Evolutionary conservation across 2,329 filamentous ascomycete species (phyloP).

Genomic region (Neofusicoccum laricinum): DNA sequence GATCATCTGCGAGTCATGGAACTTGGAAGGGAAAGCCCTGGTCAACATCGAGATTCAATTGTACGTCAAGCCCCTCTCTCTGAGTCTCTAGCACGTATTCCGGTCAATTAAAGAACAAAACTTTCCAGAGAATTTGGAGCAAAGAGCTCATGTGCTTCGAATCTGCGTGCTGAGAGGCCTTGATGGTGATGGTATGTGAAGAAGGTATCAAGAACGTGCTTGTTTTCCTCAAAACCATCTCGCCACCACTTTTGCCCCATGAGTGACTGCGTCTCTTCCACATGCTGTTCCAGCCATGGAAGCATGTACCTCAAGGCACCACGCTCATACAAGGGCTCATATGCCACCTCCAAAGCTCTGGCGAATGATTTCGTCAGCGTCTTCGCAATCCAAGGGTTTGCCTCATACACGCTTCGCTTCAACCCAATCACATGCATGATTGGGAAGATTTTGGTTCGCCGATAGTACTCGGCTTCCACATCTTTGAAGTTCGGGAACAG

Average conservation of each 20-base stretch:
- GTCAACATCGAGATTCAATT: too few species aligned
- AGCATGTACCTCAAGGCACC: constrained; percentile 22
- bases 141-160: background rate
- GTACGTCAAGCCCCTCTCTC: too few species aligned
- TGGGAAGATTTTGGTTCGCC: background rate
- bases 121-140: background rate
- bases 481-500: background rate
- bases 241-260: constrained; percentile 20
- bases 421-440: constrained; percentile 5
- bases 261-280: constrained; percentile 17
- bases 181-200: constrained; percentile 20
- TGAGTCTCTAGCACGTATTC: too few species aligned
- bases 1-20: too few species aligned
- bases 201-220: constrained; percentile 21
- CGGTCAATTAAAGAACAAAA: background rate
- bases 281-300: constrained; percentile 23
- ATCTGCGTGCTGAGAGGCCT: background rate
- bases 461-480: background rate
- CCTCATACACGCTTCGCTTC: constrained; percentile 21
- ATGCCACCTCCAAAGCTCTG: constrained; percentile 20
- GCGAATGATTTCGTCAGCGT: constrained; percentile 22
- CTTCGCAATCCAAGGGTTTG: constrained; percentile 23
- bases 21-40: too few species aligned
- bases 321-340: constrained; percentile 19
- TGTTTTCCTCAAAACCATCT: constrained; percentile 22